Evolutionary conservation across 2,329 filamentous ascomycete species (phyloP).

Genomic region (Knufia fluminis): DNA sequence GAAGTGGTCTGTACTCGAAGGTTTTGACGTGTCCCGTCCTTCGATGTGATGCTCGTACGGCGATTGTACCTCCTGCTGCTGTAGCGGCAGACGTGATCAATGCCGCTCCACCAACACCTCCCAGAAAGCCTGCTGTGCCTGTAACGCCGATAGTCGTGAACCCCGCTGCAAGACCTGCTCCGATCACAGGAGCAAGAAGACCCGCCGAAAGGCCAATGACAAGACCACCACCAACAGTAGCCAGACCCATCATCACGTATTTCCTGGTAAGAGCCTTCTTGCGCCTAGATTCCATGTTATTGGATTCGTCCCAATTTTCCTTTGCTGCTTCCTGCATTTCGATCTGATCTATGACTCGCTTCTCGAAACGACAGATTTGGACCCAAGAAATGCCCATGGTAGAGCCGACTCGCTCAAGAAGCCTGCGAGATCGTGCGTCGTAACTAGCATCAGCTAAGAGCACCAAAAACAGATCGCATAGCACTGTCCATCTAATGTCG

Average conservation of each 20-base stretch:
- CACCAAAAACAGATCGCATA: constrained; percentile 90
- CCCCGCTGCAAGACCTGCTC: constrained; percentile 83
- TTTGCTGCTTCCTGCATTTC: constrained; percentile 97
- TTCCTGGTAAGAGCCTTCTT: constrained; percentile 73
- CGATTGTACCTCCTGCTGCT: constrained; percentile 77
- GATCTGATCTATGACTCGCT: constrained; percentile 87
- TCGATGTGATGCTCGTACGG: constrained; percentile 71
- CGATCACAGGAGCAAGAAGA: constrained; percentile 83
- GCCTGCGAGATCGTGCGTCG: constrained; percentile 73
- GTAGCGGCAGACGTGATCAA: constrained; percentile 87
- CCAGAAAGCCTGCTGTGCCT: constrained; percentile 80
- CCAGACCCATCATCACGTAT: constrained; percentile 91
- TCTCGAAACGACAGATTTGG: constrained; percentile 94
- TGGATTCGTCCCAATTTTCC: constrained; percentile 96
- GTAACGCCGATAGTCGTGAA: constrained; percentile 91
- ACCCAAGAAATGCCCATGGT: constrained; percentile 77
- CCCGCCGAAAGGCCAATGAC: constrained; percentile 94
- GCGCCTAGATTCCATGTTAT: constrained; percentile 77
- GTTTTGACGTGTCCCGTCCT: constrained; percentile 88
- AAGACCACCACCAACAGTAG: constrained; percentile 86
- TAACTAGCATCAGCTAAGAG: constrained; percentile 95
- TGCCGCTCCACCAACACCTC: constrained; percentile 83
- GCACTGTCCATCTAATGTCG: constrained; percentile 89
- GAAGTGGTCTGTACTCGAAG: constrained; percentile 90
- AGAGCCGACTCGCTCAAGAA: constrained; percentile 74